Evolutionary conservation across 73 alveolate genomes (phyloP), one percentile per base, ranked within the genome.

Genomic region (Stentor coeruleus): DNA sequence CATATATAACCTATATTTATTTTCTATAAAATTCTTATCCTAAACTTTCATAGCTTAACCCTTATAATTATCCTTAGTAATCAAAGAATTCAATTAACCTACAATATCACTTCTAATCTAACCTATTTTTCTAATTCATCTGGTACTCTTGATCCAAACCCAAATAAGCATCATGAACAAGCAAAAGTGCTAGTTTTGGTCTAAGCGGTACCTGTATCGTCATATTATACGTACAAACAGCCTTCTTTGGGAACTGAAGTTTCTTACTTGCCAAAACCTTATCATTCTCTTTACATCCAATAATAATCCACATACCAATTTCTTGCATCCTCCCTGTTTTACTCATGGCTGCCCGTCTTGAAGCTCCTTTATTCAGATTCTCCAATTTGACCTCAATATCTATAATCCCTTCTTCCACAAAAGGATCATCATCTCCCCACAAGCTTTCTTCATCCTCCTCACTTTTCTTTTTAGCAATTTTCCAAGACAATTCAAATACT

Each of bases 81-180:
- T n/a, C n/a, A n/a, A n/a, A n/a, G n/a, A n/a, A n/a, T n/a, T n/a
- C n/a, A n/a, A n/a, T n/a, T n/a, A n/a, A n/a, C n/a, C n/a, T n/a
- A n/a, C n/a, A n/a, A n/a, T n/a, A n/a, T n/a, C n/a, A n/a, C n/a
- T n/a, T n/a, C n/a, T 57, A 57, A 57, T 1, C 73, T 49, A 31
- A 31, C 73, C 15, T 66, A 20, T 66, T 33, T 66, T 26, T 20
- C 81, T 74, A 91, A 85, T 89, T 91, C 3, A 95, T 73, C 58
- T 74, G 74, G 73, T 92, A 86, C 80, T 81, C 86, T 74, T 95
- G 94, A 84, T 95, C 99, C 35, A 95, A 79, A 28, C 99, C 99
- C 39, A 93, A 85, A 83, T 95, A 95, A 59, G 94, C 82, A 86
- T 95, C 99, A 88, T 96, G 83, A 83, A 95, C 83, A 28, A 95